Conservation (phyloP, 139 green algal genomes). For the Chlamydomonas eustigma region DNA sequence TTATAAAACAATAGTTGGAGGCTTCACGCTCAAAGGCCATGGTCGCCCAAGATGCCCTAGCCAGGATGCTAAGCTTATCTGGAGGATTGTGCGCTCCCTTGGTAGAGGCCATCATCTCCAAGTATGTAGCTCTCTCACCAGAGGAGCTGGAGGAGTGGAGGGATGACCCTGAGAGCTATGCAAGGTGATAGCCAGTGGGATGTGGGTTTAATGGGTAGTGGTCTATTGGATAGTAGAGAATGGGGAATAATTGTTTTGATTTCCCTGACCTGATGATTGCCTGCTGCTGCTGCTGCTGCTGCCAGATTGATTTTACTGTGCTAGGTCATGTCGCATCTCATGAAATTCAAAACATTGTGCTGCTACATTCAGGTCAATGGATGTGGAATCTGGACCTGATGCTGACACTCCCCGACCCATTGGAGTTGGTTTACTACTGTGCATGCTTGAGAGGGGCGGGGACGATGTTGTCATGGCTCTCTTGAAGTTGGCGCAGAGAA, state of each 20-base stretch:
- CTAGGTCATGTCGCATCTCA: too few species aligned
- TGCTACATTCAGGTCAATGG: conserved; percentile 40
- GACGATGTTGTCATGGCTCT: conserved; percentile 47
- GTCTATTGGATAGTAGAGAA: too few species aligned
- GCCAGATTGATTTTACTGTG: too few species aligned
- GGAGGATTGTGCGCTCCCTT: conserved; percentile 25
- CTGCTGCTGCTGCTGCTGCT: too few species aligned
- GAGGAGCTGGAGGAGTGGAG: conserved; percentile 76
- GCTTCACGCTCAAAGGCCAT: neutral
- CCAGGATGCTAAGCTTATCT: conserved; percentile 22
- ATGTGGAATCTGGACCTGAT: conserved; percentile 68
- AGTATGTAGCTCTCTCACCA: conserved; percentile 66
- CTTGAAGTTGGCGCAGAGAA: conserved; percentile 32
- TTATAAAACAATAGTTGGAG: too few species aligned
- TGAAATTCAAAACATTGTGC: too few species aligned
- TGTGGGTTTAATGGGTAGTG: too few species aligned
- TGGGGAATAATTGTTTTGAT: too few species aligned
- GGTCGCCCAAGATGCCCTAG: conserved; percentile 28
- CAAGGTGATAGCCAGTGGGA: too few species aligned
- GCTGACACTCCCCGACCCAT: conserved; percentile 71
- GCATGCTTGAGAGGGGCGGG: conserved; percentile 65
- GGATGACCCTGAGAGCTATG: conserved; percentile 57
- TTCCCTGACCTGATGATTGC: too few species aligned
- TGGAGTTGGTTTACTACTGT: conserved; percentile 71
- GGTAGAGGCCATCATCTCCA: conserved; percentile 53